These are phyloP conservation scores for Exobasidium rhododendri DNA, from an alignment of 1,284 basidiomycete genomes.

Conservation along the genomic window DNA sequence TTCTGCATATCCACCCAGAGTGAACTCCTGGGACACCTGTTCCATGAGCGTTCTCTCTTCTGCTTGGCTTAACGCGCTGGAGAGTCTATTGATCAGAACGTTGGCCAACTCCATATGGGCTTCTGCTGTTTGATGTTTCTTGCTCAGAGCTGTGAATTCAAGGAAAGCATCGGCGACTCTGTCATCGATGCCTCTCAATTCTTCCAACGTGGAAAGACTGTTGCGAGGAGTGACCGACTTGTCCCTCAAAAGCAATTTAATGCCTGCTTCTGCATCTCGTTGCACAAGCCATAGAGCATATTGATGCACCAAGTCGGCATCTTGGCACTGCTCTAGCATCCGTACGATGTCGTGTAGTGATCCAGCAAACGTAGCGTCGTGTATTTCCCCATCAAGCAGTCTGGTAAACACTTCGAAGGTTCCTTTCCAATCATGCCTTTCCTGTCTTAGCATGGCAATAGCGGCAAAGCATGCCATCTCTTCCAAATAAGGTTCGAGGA, in stretches of 20 bases:
- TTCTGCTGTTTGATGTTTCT: slow-evolving; percentile 28
- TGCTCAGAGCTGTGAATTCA: slow-evolving; percentile 40
- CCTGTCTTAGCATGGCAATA: slow-evolving; percentile 25
- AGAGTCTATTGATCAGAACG: slow-evolving; percentile 3
- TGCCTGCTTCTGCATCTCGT: slow-evolving; percentile 33
- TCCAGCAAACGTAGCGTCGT: slow-evolving; percentile 21
- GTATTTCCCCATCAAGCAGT: slow-evolving; percentile 31
- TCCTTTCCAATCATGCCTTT: slow-evolving; percentile 16
- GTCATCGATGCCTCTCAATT: slow-evolving; percentile 29
- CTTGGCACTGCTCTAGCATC: slow-evolving; percentile 17
- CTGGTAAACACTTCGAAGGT: slow-evolving; percentile 28
- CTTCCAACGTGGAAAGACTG: slow-evolving; percentile 19
- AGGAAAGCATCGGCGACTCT: slow-evolving; percentile 39
- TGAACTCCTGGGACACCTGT: slow-evolving; percentile 25
- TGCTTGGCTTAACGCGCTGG: slow-evolving; percentile 4
- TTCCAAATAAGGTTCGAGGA: slow-evolving; percentile 20
- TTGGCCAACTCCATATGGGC: slow-evolving; percentile 32
- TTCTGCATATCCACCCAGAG: slow-evolving; percentile 33
- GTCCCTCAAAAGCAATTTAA: slow-evolving; percentile 27
- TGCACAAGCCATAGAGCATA: slow-evolving; percentile 42
- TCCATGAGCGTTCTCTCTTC: neutral
- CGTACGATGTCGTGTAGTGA: slow-evolving; percentile 22
- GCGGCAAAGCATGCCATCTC: slow-evolving; percentile 14
- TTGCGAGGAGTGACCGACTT: slow-evolving; percentile 16
- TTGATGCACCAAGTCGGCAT: slow-evolving; percentile 21